Base-by-base conservation (phyloP, 768 basidiomycete genomes). In the Tubosaeta brunneosetosa region DNA sequence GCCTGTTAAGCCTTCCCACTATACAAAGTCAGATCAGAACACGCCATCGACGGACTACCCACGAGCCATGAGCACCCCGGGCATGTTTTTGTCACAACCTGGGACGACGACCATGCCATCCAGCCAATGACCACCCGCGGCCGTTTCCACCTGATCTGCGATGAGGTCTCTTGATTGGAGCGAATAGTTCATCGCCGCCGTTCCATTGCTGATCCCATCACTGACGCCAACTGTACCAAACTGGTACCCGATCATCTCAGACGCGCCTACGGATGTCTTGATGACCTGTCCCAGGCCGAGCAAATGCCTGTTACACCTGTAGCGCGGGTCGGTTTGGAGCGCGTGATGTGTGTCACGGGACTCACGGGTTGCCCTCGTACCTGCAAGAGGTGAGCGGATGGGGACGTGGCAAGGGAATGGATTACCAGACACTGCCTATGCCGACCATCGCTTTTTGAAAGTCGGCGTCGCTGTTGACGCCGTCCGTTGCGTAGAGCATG, bases 71-170 rank as follows among this genome's bases (percentile, higher is more conserved):
- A 97, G 77, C 34, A 97, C 94, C 55, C 97, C 97, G n/a, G 97
- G 97, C 95, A 99, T 98, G 74, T 99, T 99, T 75, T 99, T 99
- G 77, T 99, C 95, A 67, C 93, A 98, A 37, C 94, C 97, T 19
- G 97, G 97, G 49, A 99, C 78, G 53, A 92, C 93, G 36, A 97
- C 92, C 88, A 97, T 91, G 37, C 93, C 97, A 63, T 98, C 97
- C 13, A 99, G 82, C 84, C 94, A 97, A 67, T 99, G 97, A 6
- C 95, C 97, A 13, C 90, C 95, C 27, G 88, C 94, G 16, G 91
- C 94, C 11, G 91, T 91, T 74, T 98, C 95, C 17, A 99, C 94
- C 66, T 88, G 85, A 72, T 98, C 97, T 55, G 97, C 97, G 61
- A 99, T 99, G 44, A 98, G 80, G 74, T 99, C 97, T 58, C 97